Base-by-base conservation (phyloP, 2,329 filamentous ascomycete genomes). In the Metarhizium sp. region DNA sequence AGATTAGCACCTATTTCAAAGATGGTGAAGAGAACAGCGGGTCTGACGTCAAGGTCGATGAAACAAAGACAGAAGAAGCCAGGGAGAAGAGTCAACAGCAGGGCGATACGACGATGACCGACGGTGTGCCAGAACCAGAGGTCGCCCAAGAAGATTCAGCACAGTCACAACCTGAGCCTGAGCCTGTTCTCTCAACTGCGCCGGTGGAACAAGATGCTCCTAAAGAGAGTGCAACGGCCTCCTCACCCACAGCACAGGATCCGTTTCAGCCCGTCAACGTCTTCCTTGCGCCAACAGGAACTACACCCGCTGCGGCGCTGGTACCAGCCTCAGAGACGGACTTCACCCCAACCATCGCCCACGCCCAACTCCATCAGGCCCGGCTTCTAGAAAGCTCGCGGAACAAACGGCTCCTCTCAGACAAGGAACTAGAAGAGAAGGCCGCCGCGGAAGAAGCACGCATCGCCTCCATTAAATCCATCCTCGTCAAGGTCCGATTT, bases 401-500 rank as follows among this genome's bases (percentile, higher is more conserved):
- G 58, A 95, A 95, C 69, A 85, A 80, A 59, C 85, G 90, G 20
- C 81, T 97, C 1, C 82, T 82, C 6, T 95, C 90, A 1, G 91
- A 97, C 70, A 83, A 82, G 38, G 92, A 97, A 67, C 75, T 95
- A 11, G 86, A 84, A 40, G 84, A 85, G 29, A 83, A 85, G 60
- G 85, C 84, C 38, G 76, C 81, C 5, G 84, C 81, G 25, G 83
- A 86, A 53, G 80, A 81, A 50, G 83, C 85, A 34, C 85, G 78
- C 59, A 74, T 91, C 1, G 79, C 85, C 5, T 78, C 80, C 5
- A 78, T 92, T 58, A 82, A 80, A 52, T 81, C 82, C 36, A 81
- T 95, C 36, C 79, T 83, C 32, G 78, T 97, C 59, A 90, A 88
- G 60, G 81, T 96, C 51, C 87, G 92, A 30, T 92, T 96, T 62